Percentiles rank a stretch among this genome's conserved stretches.
phyloP scores from a whole-genome alignment of 331 rosid species.

The Rhamnella rubrinervis region DNA sequence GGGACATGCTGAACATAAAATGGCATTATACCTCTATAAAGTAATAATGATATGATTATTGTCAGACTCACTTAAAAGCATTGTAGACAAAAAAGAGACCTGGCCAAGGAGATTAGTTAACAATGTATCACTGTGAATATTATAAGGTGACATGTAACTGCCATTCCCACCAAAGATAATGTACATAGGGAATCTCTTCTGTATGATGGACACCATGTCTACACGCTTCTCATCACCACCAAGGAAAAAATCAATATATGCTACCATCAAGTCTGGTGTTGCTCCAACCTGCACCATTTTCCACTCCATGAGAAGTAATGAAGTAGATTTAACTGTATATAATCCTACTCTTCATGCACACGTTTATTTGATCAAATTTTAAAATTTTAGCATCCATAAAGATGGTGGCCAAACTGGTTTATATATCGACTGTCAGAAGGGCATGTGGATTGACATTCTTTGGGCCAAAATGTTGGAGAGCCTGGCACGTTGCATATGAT shows the following conservation, averaged over 20 bases:
- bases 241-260: conserved; percentile 93
- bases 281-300: conserved; percentile 82
- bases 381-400: no score
- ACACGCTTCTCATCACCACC: conserved; percentile 98
- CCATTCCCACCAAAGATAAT: conserved; percentile 97
- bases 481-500: no score
- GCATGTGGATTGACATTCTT: no score
- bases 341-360: conserved; percentile 17
- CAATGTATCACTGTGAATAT: conserved; percentile 83
- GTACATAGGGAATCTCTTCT: conserved; percentile 98
- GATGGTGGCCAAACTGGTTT: no score
- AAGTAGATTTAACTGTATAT: conserved; percentile 14
- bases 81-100: conserved; percentile 41
- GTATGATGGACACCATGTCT: conserved; percentile 90
- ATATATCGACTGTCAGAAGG: no score
- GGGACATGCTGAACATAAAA: conserved; percentile 82
- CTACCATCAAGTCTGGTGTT: conserved; percentile 92
- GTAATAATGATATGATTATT: conserved; percentile 10
- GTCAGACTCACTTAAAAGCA: conserved; percentile 2
- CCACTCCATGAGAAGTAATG: conserved; percentile 22
- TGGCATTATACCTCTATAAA: conserved; percentile 8
- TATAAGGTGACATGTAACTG: conserved; percentile 93
- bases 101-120: conserved; percentile 94
- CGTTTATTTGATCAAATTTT: not conserved
- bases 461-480: no score